These are phyloP conservation scores for Exophiala sp. DNA, from an alignment of 2,329 filamentous ascomycete genomes.

Conservation along the genomic window DNA sequence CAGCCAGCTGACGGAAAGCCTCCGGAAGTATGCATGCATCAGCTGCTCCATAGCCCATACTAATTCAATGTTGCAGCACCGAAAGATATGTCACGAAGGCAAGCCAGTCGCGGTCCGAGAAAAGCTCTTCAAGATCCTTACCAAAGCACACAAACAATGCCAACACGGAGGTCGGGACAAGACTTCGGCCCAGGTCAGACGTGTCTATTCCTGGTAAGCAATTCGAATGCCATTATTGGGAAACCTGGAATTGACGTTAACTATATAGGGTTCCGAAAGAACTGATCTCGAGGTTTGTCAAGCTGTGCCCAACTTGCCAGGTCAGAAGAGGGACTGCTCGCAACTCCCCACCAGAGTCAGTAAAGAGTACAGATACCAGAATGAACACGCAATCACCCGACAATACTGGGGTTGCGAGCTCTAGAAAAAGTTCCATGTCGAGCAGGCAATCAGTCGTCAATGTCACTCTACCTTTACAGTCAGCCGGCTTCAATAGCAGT, in stretches of 20 bases:
- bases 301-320: constrained; percentile 49
- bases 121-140: constrained; percentile 51
- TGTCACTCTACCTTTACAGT: constrained; percentile 19
- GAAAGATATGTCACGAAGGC: constrained; percentile 48
- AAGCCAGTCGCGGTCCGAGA: constrained; percentile 53
- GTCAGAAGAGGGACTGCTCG: constrained; percentile 41
- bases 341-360: constrained; percentile 19
- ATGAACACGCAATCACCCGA: constrained; percentile 14
- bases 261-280: constrained; percentile 48
- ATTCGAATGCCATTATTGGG: neutral
- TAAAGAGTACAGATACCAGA: constrained; percentile 15
- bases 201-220: constrained; percentile 49
- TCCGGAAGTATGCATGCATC: constrained; percentile 35
- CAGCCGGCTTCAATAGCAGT: constrained; percentile 22
- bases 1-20: constrained; percentile 38
- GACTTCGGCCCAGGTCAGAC: constrained; percentile 50
- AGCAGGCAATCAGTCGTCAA: constrained; percentile 1
- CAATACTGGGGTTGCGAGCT: constrained; percentile 1
- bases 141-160: constrained; percentile 48
- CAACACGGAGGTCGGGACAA: constrained; percentile 53
- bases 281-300: constrained; percentile 51
- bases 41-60: constrained; percentile 1
- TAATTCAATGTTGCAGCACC: constrained; percentile 30
- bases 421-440: constrained; percentile 15
- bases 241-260: neutral